These are phyloP conservation scores for Phaeosphaeriaceae sp. DNA, from an alignment of 2,329 filamentous ascomycete genomes.

Conservation along the genomic window DNA sequence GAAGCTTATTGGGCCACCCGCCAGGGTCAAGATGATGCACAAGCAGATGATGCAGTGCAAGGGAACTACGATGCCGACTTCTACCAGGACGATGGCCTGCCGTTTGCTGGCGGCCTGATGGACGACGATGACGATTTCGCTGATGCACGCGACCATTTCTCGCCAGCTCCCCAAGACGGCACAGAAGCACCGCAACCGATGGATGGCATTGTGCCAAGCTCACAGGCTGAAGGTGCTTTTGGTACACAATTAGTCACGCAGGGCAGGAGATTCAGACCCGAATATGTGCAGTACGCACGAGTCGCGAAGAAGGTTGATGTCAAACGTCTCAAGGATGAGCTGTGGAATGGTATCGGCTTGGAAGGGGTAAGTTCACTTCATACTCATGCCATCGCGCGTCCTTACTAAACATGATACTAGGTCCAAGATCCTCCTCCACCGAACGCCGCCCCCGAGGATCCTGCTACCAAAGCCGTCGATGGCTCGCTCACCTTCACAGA, in stretches of 20 bases:
- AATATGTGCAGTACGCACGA: constrained; percentile 71
- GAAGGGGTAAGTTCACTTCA: constrained; percentile 43
- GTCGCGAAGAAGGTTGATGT: constrained; percentile 73
- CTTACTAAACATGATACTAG: constrained; percentile 17
- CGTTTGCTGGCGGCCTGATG: constrained; percentile 67
- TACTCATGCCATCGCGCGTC: not conserved
- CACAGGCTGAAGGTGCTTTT: constrained; percentile 61
- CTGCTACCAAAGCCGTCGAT: constrained; percentile 53
- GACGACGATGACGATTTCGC: constrained; percentile 76
- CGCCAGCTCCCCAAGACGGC: constrained; percentile 65
- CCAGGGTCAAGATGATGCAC: constrained; percentile 39
- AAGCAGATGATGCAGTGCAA: constrained; percentile 65
- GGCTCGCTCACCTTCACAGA: constrained; percentile 80
- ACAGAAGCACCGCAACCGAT: constrained; percentile 38
- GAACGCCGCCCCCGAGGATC: constrained; percentile 28
- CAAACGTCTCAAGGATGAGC: constrained; percentile 67
- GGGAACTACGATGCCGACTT: constrained; percentile 97
- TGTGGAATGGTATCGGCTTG: constrained; percentile 68
- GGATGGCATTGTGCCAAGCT: constrained; percentile 60
- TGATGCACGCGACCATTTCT: constrained; percentile 81
- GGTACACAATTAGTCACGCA: constrained; percentile 69
- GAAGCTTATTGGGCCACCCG: constrained; percentile 90
- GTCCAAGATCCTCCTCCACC: constrained; percentile 28
- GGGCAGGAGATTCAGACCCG: constrained; percentile 64
- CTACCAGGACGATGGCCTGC: constrained; percentile 87